phyloP scores from a whole-genome alignment of 805 yeast genomes.

The Pichia heedii region DNA sequence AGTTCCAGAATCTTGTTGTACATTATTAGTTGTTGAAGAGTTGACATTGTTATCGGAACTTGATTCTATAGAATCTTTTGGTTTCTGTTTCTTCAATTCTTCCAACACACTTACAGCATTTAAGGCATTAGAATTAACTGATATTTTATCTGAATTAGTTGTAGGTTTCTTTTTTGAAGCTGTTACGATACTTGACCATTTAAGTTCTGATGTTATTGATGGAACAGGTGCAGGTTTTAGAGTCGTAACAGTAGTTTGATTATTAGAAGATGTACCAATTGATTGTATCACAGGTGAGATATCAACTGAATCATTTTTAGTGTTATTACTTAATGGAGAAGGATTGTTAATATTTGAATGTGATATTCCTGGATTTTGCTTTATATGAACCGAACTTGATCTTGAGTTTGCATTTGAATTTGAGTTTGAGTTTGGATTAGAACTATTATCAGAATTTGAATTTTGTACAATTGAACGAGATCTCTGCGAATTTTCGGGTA shows the following conservation, averaged over 20 bases:
- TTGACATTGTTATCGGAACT: not conserved
- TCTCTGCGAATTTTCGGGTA: not conserved
- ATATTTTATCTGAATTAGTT: conserved; percentile 3
- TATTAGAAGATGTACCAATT: conserved; percentile 12
- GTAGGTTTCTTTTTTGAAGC: conserved; percentile 13
- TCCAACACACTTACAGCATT: conserved; percentile 32
- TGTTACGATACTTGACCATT: conserved; percentile 28
- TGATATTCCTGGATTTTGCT: not conserved
- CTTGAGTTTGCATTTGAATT: conserved; percentile 6
- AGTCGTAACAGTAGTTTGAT: conserved; percentile 20
- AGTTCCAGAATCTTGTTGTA: not conserved
- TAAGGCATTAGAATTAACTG: conserved; percentile 24
- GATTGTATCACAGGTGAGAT: conserved; percentile 11
- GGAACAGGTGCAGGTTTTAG: conserved; percentile 31
- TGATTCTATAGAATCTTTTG: conserved; percentile 16
- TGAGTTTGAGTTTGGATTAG: conserved; percentile 6
- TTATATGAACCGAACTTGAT: not conserved
- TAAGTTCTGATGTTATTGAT: conserved; percentile 24
- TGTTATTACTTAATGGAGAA: not conserved
- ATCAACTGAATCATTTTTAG: conserved; percentile 1
- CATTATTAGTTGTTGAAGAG: not conserved
- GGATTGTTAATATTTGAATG: not conserved
- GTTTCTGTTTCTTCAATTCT: conserved; percentile 28
- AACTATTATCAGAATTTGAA: not conserved
- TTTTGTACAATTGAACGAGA: conserved; percentile 1